phyloP scores from a whole-genome alignment of 192 early-diverging fungal genomes.

The Neocallimastix lanati region DNA sequence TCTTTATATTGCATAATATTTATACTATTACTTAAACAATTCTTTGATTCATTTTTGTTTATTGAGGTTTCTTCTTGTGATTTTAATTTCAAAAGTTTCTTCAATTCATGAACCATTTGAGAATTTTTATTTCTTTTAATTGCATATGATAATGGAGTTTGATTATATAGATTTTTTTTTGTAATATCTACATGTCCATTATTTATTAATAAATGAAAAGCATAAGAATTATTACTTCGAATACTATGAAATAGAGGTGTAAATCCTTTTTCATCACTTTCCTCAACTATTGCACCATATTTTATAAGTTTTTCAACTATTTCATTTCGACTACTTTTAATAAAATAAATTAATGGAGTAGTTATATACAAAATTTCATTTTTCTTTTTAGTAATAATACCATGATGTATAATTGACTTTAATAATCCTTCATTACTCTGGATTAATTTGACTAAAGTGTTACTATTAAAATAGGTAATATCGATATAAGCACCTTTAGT shows the following conservation, averaged over 20 bases:
- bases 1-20: no score
- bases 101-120: neutral
- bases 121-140: neutral
- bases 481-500: neutral
- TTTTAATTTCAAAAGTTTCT: neutral
- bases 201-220: neutral
- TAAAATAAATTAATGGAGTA: neutral
- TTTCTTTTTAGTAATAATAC: neutral
- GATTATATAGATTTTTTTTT: neutral
- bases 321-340: neutral
- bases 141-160: neutral
- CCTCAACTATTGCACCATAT: neutral
- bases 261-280: neutral
- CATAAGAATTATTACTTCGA: neutral
- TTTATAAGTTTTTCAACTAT: neutral
- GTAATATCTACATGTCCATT: neutral
- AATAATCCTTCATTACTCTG: neutral
- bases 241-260: neutral
- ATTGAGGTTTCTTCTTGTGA: no score
- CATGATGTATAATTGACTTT: neutral
- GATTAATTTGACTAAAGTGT: neutral
- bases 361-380: neutral
- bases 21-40: no score
- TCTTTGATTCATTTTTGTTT: no score
- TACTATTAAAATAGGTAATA: neutral